A percentile compares a stretch with the other conserved stretches of the same genome.
Conservation (phyloP, 352 stramenopile genomes). For the Pythium utonaiense region DNA sequence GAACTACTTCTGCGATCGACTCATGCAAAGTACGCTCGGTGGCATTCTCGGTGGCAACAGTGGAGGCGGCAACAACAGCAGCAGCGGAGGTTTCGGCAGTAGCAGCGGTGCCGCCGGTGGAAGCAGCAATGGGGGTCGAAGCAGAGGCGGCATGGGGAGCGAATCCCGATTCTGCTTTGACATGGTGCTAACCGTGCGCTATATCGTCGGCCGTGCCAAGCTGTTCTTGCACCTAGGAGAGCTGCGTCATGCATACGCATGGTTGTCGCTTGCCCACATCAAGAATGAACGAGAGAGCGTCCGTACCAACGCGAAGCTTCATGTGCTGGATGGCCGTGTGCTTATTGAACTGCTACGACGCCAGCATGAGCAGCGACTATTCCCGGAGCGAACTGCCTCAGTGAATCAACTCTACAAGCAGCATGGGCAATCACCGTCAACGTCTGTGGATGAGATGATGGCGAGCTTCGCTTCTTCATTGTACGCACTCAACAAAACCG, state of each 20-base stretch:
- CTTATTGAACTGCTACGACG: slow-evolving; percentile 51
- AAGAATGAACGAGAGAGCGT: slow-evolving; percentile 75
- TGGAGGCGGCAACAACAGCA: slow-evolving; percentile 52
- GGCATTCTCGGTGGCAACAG: slow-evolving; percentile 45
- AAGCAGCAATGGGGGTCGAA: slow-evolving; percentile 54
- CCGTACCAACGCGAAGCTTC: slow-evolving; percentile 59
- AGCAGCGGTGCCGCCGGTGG: slow-evolving; percentile 51
- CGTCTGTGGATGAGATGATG: slow-evolving; percentile 49
- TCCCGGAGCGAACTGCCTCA: slow-evolving; percentile 17
- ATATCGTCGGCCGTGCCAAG: slow-evolving; percentile 64
- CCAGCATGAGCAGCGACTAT: slow-evolving; percentile 41
- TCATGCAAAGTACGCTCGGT: slow-evolving; percentile 56
- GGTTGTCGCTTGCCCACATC: slow-evolving; percentile 71
- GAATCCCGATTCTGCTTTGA: slow-evolving; percentile 79
- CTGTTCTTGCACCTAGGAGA: slow-evolving; percentile 55
- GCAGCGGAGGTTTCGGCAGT: slow-evolving; percentile 52
- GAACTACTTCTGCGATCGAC: slow-evolving; percentile 63
- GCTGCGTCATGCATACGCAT: slow-evolving; percentile 55
- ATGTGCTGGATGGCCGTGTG: slow-evolving; percentile 63
- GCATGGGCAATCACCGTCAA: background rate
- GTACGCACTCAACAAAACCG: slow-evolving; percentile 57
- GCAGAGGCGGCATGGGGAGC: slow-evolving; percentile 65
- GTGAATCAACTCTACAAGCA: slow-evolving; percentile 19
- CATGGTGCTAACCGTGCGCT: slow-evolving; percentile 72
- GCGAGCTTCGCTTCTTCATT: slow-evolving; percentile 56